Percentiles rank a stretch among this genome's conserved stretches.
Evolutionary conservation across 2,329 filamentous ascomycete genomes (phyloP).

Genomic region (Claviceps lovelessii): DNA sequence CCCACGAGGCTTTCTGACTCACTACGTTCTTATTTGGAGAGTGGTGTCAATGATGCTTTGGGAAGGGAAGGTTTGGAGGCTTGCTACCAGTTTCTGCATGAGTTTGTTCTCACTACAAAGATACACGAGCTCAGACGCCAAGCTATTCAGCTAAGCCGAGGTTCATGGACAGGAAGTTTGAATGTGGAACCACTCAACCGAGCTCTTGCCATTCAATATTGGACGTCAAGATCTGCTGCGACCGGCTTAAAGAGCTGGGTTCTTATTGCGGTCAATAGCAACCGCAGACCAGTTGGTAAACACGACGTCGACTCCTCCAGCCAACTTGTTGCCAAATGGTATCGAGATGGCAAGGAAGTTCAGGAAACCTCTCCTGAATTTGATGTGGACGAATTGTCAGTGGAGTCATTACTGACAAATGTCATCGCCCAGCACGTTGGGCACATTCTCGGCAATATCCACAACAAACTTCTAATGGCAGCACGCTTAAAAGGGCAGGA

Average conservation of each 20-base stretch:
- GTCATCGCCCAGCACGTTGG: constrained; percentile 64
- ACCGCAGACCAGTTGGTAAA: constrained; percentile 29
- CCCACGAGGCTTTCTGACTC: constrained; percentile 45
- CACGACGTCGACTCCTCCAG: constrained; percentile 34
- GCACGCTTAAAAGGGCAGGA: constrained; percentile 47
- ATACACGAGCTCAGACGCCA: constrained; percentile 70
- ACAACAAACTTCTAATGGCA: constrained; percentile 42
- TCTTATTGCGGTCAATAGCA: constrained; percentile 67
- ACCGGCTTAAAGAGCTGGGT: constrained; percentile 73
- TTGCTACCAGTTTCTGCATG: constrained; percentile 78
- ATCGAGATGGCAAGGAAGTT: constrained; percentile 66
- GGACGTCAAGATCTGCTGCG: constrained; percentile 44
- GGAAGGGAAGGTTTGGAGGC: constrained; percentile 56
- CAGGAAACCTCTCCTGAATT: constrained; percentile 52
- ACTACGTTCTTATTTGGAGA: constrained; percentile 53
- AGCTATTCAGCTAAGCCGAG: constrained; percentile 52
- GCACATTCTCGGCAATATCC: constrained; percentile 54
- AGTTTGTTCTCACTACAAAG: constrained; percentile 80
- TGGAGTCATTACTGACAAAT: constrained; percentile 57
- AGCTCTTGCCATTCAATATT: constrained; percentile 80
- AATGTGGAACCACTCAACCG: constrained; percentile 68
- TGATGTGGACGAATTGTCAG: constrained; percentile 52
- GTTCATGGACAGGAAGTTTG: constrained; percentile 65
- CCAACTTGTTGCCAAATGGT: constrained; percentile 59
- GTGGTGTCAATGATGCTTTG: constrained; percentile 57